Evolutionary conservation across 202 grass and related monocot species (phyloP).

Genomic region (Panicum virgatum): DNA sequence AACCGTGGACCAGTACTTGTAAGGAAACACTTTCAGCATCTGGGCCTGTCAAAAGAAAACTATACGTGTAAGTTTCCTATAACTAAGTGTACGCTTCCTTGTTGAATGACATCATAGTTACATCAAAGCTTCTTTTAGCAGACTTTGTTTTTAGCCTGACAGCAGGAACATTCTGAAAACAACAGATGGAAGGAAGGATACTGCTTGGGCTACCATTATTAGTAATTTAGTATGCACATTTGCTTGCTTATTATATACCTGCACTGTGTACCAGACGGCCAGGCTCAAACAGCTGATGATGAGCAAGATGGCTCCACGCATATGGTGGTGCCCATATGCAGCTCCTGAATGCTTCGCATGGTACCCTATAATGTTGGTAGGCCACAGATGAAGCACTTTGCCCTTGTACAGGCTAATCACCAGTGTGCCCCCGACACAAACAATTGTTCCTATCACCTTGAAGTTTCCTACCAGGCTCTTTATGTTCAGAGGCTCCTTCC

Average conservation of each 20-base stretch:
- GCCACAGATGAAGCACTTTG: conserved; percentile 47
- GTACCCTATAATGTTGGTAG: conserved; percentile 46
- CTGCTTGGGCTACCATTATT: background rate
- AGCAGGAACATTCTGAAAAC: background rate
- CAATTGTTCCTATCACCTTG: conserved; percentile 39
- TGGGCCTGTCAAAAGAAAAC: conserved; percentile 28
- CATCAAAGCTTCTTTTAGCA: background rate
- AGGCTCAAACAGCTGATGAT: conserved; percentile 42
- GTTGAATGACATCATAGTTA: background rate
- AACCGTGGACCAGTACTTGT: conserved; percentile 54
- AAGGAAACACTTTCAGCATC: conserved; percentile 55
- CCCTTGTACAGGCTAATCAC: conserved; percentile 52
- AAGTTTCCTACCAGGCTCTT: conserved; percentile 40
- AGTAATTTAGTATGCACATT: no score
- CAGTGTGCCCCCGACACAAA: conserved; percentile 46
- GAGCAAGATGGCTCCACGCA: conserved; percentile 43
- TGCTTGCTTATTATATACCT: conserved; percentile 26
- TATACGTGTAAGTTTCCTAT: background rate
- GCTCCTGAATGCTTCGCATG: conserved; percentile 27
- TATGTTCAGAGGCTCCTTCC: conserved; percentile 41
- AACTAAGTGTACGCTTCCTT: background rate
- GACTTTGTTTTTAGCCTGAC: background rate
- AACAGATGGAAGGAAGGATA: background rate
- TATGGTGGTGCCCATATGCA: conserved; percentile 36
- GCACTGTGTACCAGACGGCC: conserved; percentile 46